Evolutionary conservation across 306 rosid species (phyloP).

Genomic region (Gastrolobium bilobum): DNA sequence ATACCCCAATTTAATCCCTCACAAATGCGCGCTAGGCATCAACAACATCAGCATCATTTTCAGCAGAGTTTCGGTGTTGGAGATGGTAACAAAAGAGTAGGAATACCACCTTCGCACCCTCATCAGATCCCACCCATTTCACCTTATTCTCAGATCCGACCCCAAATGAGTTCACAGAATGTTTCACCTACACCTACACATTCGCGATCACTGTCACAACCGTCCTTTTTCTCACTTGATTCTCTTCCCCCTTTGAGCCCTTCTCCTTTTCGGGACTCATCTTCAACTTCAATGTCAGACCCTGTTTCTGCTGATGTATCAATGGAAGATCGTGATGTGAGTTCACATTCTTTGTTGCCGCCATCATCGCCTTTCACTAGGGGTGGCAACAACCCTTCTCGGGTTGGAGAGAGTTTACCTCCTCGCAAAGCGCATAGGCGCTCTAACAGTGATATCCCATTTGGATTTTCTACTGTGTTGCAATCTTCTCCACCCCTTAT

Average conservation of each 20-base stretch:
- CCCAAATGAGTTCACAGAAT: slow-evolving; percentile 49
- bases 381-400: slow-evolving; percentile 44
- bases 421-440: slow-evolving; percentile 91
- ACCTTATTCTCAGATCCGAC: slow-evolving; percentile 91
- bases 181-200: slow-evolving; percentile 65
- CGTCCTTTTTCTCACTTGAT: slow-evolving; percentile 76
- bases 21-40: slow-evolving; percentile 72
- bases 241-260: slow-evolving; percentile 91
- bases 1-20: slow-evolving; percentile 70
- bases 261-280: slow-evolving; percentile 76
- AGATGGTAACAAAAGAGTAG: slow-evolving; percentile 59
- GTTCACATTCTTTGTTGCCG: slow-evolving; percentile 71
- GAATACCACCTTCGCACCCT: slow-evolving; percentile 92
- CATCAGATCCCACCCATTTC: slow-evolving; percentile 93
- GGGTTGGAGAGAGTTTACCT: slow-evolving; percentile 67
- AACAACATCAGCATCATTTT: slow-evolving; percentile 53
- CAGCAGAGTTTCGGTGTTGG: slow-evolving; percentile 27
- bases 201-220: slow-evolving; percentile 91
- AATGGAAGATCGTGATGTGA: slow-evolving; percentile 86
- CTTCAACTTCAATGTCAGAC: slow-evolving; percentile 69
- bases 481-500: slow-evolving; percentile 76
- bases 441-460: slow-evolving; percentile 91
- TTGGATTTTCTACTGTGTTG: slow-evolving; percentile 76
- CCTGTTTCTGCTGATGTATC: slow-evolving; percentile 71
- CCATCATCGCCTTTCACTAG: slow-evolving; percentile 72